A percentile compares a stretch with the other conserved stretches of the same genome.
phyloP scores from a whole-genome alignment of 2,329 filamentous ascomycete species.

The Blumeria hordei region DNA sequence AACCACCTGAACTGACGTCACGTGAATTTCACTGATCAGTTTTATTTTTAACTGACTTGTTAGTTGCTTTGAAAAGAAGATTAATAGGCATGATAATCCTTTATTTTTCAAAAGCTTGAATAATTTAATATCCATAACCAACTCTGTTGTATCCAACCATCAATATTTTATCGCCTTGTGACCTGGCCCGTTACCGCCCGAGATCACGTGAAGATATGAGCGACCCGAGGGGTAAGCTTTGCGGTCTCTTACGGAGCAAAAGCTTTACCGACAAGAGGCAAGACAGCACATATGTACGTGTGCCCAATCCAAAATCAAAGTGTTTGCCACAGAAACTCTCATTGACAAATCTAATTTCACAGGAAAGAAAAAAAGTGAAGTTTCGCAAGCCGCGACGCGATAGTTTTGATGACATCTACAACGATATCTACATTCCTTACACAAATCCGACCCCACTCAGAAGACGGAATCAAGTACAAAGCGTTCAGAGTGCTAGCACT shows the following conservation, averaged over 20 bases:
- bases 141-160: no score
- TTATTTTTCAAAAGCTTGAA: no score
- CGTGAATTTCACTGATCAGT: no score
- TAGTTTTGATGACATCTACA: no score
- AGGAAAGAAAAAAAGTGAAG: conserved; percentile 1
- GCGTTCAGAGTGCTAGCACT: neutral
- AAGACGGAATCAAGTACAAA: neutral
- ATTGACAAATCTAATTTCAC: neutral
- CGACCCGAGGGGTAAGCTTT: conserved; percentile 10
- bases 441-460: neutral
- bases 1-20: no score
- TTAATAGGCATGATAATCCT: no score
- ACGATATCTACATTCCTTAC: no score
- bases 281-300: conserved; percentile 14
- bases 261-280: conserved; percentile 16
- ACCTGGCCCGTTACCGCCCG: no score
- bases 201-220: conserved; percentile 6
- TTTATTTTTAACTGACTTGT: no score
- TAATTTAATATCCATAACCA: no score
- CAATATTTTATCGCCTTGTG: no score
- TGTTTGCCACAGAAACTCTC: neutral
- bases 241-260: conserved; percentile 23
- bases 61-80: no score
- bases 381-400: neutral
- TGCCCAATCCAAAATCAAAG: neutral